Conservation (phyloP, 345 rosid genomes). For the Bretschneidera sinensis region DNA sequence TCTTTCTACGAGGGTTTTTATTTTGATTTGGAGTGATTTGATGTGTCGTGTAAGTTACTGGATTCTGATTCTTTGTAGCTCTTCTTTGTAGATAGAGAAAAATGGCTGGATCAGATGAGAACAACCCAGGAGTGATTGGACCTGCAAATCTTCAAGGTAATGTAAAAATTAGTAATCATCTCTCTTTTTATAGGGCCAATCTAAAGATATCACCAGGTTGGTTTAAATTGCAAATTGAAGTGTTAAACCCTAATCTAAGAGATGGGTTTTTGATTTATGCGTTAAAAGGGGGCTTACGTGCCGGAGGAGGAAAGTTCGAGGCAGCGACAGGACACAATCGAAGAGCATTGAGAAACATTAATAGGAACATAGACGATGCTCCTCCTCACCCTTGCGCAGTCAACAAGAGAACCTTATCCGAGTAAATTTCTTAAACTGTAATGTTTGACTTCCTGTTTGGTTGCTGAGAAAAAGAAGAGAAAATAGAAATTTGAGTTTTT, state of each 20-base stretch:
- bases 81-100: conserved; percentile 20
- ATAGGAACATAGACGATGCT: conserved; percentile 55
- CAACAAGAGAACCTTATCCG: conserved; percentile 52
- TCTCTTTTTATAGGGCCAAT: neutral
- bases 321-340: conserved; percentile 39
- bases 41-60: conserved; percentile 2
- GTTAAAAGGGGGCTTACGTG: conserved; percentile 43
- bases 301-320: conserved; percentile 53
- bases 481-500: neutral
- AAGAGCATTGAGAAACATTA: conserved; percentile 47
- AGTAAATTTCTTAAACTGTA: conserved; percentile 38
- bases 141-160: conserved; percentile 49
- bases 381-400: conserved; percentile 69
- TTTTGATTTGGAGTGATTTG: neutral
- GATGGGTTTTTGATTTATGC: conserved; percentile 7
- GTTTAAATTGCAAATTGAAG: too few species aligned
- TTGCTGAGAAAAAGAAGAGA: conserved; percentile 6
- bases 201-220: too few species aligned
- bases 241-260: conserved; percentile 20
- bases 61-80: conserved; percentile 18
- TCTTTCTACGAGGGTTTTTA: conserved; percentile 3
- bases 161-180: conserved; percentile 2
- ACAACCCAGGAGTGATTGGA: conserved; percentile 63
- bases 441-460: neutral
- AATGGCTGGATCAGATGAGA: conserved; percentile 83